phyloP scores from a whole-genome alignment of 352 stramenopile genomes.

The Globisporangium radiosum region DNA sequence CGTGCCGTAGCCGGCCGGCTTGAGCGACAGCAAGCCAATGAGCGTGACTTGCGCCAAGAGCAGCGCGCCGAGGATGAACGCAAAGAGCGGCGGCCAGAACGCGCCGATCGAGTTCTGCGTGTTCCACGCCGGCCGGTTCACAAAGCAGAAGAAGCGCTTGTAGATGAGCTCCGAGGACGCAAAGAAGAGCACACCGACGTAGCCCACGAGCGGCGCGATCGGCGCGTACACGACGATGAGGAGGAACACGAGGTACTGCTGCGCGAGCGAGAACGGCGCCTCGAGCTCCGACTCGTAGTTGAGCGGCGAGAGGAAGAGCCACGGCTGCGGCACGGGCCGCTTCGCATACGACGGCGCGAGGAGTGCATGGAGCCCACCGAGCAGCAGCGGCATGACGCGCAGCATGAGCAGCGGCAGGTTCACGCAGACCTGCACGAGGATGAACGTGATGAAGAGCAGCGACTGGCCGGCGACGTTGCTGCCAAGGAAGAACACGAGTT shows the following conservation, averaged over 20 bases:
- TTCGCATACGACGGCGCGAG: slow-evolving; percentile 50
- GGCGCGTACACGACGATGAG: slow-evolving; percentile 65
- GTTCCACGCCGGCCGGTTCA: slow-evolving; percentile 54
- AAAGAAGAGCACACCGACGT: slow-evolving; percentile 63
- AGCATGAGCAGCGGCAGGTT: slow-evolving; percentile 56
- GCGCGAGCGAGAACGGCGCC: slow-evolving; percentile 44
- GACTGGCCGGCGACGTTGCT: slow-evolving; percentile 68
- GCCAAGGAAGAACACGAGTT: slow-evolving; percentile 62
- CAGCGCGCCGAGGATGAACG: slow-evolving; percentile 54
- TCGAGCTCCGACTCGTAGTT: slow-evolving; percentile 52
- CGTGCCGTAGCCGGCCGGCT: slow-evolving; percentile 38
- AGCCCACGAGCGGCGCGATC: slow-evolving; percentile 65
- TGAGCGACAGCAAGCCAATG: slow-evolving; percentile 62
- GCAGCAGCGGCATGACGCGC: slow-evolving; percentile 39
- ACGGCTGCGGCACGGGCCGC: slow-evolving; percentile 33
- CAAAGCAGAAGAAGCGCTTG: slow-evolving; percentile 60
- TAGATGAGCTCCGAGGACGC: slow-evolving; percentile 60
- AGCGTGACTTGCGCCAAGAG: slow-evolving; percentile 58
- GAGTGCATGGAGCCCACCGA: slow-evolving; percentile 33
- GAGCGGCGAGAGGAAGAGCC: slow-evolving; percentile 48
- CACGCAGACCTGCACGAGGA: slow-evolving; percentile 66
- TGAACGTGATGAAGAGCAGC: slow-evolving; percentile 79
- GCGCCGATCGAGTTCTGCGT: slow-evolving; percentile 49
- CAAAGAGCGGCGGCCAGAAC: slow-evolving; percentile 67
- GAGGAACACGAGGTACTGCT: slow-evolving; percentile 71